phyloP scores from a whole-genome alignment of 768 basidiomycete genomes.

The Suillus subaureus region DNA sequence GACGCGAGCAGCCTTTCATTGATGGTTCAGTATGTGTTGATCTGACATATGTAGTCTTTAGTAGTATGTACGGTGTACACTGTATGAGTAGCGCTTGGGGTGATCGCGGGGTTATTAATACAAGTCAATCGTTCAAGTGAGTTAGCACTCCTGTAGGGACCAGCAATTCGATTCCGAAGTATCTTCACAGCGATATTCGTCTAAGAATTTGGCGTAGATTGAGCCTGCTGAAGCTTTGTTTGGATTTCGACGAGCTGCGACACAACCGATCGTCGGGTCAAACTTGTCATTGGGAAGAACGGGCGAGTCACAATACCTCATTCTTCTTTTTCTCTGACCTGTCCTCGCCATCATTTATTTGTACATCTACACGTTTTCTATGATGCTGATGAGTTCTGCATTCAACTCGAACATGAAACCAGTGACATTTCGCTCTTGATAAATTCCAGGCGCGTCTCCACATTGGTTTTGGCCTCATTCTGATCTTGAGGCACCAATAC shows the following conservation, averaged over 20 bases:
- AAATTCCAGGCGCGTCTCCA: constrained; percentile 88
- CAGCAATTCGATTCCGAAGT: background rate
- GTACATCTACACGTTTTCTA: constrained; percentile 78
- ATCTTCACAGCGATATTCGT: background rate
- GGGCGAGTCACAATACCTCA: constrained; percentile 53
- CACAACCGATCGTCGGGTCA: constrained; percentile 15
- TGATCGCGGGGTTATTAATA: too few relatives aligned
- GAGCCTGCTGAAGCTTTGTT: constrained; percentile 48
- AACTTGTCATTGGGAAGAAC: constrained; percentile 1
- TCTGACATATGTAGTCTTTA: background rate
- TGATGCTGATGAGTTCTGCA: constrained; percentile 12
- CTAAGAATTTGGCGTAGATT: constrained; percentile 24
- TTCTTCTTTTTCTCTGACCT: constrained; percentile 81
- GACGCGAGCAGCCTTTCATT: constrained; percentile 22
- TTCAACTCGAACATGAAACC: constrained; percentile 13
- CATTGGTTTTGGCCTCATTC: constrained; percentile 81
- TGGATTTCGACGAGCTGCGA: constrained; percentile 69
- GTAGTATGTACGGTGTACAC: background rate
- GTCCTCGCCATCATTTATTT: constrained; percentile 76
- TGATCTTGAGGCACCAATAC: constrained; percentile 90
- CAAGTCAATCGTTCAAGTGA: background rate
- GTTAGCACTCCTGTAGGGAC: background rate
- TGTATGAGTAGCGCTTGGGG: background rate
- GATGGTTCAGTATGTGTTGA: background rate
- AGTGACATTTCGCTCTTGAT: constrained; percentile 86